Percentiles rank a stretch among this genome's conserved stretches.
Conservation (phyloP, 2,329 filamentous ascomycete species). For the Colletotrichum sp. region DNA sequence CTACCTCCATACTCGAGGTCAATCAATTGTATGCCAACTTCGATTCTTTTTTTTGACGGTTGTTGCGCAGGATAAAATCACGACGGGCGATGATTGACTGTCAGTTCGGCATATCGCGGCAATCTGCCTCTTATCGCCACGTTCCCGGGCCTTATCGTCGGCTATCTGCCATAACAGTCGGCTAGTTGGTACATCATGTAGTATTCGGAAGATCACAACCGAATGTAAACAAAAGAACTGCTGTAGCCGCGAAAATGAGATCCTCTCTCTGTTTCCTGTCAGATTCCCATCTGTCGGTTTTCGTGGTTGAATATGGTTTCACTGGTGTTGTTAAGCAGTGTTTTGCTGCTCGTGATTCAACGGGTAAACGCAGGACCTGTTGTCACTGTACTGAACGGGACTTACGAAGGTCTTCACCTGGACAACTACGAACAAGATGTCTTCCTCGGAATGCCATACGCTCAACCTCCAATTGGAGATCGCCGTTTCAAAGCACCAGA, state of each 20-base stretch:
- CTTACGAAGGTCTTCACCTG: constrained; percentile 35
- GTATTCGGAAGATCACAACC: background rate
- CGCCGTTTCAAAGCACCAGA: constrained; percentile 39
- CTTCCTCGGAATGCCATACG: constrained; percentile 58
- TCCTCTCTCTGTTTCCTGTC: background rate
- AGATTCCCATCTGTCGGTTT: background rate
- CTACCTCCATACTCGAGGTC: background rate
- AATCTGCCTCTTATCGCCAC: background rate
- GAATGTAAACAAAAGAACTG: background rate
- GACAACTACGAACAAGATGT: constrained; percentile 42
- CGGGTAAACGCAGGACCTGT: constrained; percentile 3
- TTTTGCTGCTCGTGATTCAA: background rate
- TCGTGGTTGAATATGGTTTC: background rate
- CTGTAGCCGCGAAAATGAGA: background rate
- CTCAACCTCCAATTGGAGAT: constrained; percentile 50
- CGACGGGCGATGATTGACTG: background rate
- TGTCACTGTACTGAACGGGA: constrained; percentile 27
- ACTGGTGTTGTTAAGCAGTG: background rate
- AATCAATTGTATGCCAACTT: background rate
- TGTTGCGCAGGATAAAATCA: background rate
- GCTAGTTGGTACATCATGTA: background rate
- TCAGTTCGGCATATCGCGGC: background rate
- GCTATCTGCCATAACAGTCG: background rate
- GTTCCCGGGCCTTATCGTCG: background rate
- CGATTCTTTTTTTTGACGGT: background rate